Evolutionary conservation across 192 early-diverging fungal species (phyloP).

Genomic region (Radiomyces spectabilis): DNA sequence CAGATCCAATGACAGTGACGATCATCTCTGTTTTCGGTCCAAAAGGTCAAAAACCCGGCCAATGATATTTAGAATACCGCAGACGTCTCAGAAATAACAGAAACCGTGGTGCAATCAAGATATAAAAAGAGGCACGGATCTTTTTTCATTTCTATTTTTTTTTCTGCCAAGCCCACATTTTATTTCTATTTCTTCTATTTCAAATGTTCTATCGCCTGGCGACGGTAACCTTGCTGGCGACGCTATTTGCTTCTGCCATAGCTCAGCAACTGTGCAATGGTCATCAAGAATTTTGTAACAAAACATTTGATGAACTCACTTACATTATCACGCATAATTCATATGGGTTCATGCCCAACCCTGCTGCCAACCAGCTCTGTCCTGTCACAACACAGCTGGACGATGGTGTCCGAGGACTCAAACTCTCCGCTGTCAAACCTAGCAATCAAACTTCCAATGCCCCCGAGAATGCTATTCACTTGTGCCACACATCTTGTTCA

Average conservation of each 20-base stretch:
- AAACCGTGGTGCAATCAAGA: too few relatives aligned
- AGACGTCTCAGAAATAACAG: too few relatives aligned
- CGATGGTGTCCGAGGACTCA: conserved; percentile 68
- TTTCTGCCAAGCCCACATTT: too few relatives aligned
- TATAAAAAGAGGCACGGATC: too few relatives aligned
- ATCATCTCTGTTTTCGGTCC: too few relatives aligned
- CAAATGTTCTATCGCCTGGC: too few relatives aligned
- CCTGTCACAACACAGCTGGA: conserved; percentile 56
- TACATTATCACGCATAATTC: conserved; percentile 73
- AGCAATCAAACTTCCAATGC: conserved; percentile 11
- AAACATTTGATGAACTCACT: conserved; percentile 53
- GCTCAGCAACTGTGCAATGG: conserved; percentile 55
- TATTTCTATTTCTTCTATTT: too few relatives aligned
- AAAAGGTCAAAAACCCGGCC: too few relatives aligned
- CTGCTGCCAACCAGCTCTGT: conserved; percentile 64
- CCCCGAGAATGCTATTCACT: conserved; percentile 29
- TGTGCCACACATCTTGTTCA: conserved; percentile 62
- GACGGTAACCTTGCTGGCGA: too few relatives aligned
- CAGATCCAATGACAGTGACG: too few relatives aligned
- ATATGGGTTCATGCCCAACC: conserved; percentile 42
- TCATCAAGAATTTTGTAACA: conserved; percentile 54
- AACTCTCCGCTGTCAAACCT: conserved; percentile 49
- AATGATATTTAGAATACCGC: too few relatives aligned
- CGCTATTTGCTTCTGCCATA: background rate
- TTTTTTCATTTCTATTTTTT: too few relatives aligned